Evolutionary conservation across 176 grass and related monocot species (phyloP).

Genomic region (Typha latifolia): DNA sequence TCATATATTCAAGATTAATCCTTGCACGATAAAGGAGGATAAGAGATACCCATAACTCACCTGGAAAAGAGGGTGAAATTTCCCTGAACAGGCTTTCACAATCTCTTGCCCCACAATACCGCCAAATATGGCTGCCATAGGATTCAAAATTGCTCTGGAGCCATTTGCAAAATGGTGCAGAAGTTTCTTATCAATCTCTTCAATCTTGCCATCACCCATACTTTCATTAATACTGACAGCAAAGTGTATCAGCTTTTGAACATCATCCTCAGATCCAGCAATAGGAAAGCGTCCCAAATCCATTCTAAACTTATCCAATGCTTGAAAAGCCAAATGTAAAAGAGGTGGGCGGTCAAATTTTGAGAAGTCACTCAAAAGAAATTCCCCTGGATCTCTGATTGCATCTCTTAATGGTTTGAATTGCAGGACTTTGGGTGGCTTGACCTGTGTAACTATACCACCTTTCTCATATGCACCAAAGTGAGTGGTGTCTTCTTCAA

Average conservation of each 20-base stretch:
- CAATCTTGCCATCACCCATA: conserved; percentile 50
- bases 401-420: conserved; percentile 82
- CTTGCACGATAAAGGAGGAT: not conserved
- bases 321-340: conserved; percentile 87
- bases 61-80: conserved; percentile 94
- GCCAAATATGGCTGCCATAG: conserved; percentile 89
- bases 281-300: conserved; percentile 54
- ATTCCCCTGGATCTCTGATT: conserved; percentile 77
- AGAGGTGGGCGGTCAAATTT: conserved; percentile 78
- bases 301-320: conserved; percentile 68
- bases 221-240: conserved; percentile 48
- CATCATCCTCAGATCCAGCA: conserved; percentile 63
- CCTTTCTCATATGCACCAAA: conserved; percentile 64
- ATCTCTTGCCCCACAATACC: conserved; percentile 91
- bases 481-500: conserved; percentile 79
- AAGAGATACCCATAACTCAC: conserved; percentile 20
- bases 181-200: conserved; percentile 66
- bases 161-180: conserved; percentile 63
- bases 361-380: conserved; percentile 88
- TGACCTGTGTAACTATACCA: conserved; percentile 84
- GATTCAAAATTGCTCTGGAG: conserved; percentile 78
- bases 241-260: conserved; percentile 49
- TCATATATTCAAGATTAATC: not conserved
- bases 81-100: conserved; percentile 87
- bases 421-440: conserved; percentile 69